A percentile compares a stretch with the other conserved stretches of the same genome.
Conservation (phyloP, 352 stramenopile genomes). For the Plasmopara muralis region DNA sequence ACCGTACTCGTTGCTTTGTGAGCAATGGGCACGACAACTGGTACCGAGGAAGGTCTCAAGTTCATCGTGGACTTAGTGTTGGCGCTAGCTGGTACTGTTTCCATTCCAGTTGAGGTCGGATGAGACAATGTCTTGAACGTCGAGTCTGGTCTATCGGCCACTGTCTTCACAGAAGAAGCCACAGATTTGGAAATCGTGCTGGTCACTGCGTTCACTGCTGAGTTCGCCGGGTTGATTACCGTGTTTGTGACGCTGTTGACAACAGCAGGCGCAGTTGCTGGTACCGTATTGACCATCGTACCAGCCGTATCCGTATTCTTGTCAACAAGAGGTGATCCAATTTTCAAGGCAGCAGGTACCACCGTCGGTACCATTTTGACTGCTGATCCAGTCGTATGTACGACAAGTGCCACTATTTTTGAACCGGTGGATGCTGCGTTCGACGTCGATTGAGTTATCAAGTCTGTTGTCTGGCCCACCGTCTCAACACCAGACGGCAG, state of each 20-base stretch:
- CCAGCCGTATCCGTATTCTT: neutral
- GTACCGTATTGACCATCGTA: neutral
- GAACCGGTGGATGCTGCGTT: neutral
- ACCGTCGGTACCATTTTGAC: neutral
- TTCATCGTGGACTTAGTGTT: neutral
- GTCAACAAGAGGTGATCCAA: neutral
- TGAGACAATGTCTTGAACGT: too few species aligned
- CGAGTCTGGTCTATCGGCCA: neutral
- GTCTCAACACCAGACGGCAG: constrained; percentile 2
- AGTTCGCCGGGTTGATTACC: neutral
- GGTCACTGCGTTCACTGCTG: neutral
- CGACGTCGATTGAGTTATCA: neutral
- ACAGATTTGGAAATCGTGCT: neutral
- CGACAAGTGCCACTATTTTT: neutral
- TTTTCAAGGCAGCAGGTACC: neutral
- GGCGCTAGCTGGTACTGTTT: neutral
- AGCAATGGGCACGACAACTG: neutral
- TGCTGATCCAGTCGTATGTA: neutral
- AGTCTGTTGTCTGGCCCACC: neutral
- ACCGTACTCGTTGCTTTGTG: neutral
- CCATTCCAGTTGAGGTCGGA: neutral
- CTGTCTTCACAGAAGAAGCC: too few species aligned
- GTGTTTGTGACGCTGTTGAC: neutral
- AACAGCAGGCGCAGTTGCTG: neutral
- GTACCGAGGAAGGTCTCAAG: neutral